Percentiles rank a stretch among this genome's conserved stretches.
Conservation (phyloP, 805 yeast species). For the Ogataea allantospora region DNA sequence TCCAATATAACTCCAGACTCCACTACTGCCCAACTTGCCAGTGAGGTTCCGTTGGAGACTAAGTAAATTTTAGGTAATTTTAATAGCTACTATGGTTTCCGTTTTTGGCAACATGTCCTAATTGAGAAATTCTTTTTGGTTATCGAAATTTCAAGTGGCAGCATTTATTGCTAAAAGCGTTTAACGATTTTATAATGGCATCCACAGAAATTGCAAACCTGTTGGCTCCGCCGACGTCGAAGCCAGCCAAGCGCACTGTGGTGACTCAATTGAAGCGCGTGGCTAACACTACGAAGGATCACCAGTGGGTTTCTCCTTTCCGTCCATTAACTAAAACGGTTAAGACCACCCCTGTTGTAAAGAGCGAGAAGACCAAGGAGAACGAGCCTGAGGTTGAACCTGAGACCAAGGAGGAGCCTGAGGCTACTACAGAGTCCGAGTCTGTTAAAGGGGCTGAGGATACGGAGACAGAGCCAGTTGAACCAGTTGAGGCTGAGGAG, state of each 20-base stretch:
- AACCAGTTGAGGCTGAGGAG: conserved; percentile 16
- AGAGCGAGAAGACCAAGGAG: not conserved
- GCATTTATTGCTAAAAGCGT: conserved; percentile 11
- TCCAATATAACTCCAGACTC: conserved; percentile 16
- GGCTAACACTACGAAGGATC: conserved; percentile 17
- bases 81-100: conserved; percentile 4
- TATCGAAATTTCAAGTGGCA: conserved; percentile 17
- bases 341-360: conserved; percentile 4
- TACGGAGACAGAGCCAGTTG: conserved; percentile 19
- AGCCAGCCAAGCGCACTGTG: conserved; percentile 10
- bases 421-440: conserved; percentile 8
- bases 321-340: conserved; percentile 19
- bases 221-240: conserved; percentile 11
- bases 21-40: conserved; percentile 19
- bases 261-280: conserved; percentile 25
- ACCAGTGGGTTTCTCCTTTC: conserved; percentile 32
- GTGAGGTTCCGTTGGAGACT: conserved; percentile 26
- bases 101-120: conserved; percentile 19
- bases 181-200: conserved; percentile 12
- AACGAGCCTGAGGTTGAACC: conserved; percentile 2
- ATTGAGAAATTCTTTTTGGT: conserved; percentile 14
- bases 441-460: conserved; percentile 16
- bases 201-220: conserved; percentile 23
- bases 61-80: conserved; percentile 10
- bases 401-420: not conserved